These are phyloP conservation scores for Pyrenophora seminiperda DNA, from an alignment of 2,329 filamentous ascomycete genomes.

Conservation along the genomic window DNA sequence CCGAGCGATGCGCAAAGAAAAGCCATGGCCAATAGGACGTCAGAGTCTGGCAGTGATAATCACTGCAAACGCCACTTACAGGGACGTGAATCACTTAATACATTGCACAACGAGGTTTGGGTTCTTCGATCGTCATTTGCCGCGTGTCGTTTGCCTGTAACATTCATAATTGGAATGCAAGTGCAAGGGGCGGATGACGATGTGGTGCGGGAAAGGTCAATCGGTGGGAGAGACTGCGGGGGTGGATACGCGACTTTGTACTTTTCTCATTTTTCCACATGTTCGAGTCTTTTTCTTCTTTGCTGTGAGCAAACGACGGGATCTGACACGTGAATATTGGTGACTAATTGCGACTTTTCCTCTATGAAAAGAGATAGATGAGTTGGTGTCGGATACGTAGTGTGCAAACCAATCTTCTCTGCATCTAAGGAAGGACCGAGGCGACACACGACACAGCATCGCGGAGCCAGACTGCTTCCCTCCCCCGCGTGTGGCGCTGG, in stretches of 20 bases:
- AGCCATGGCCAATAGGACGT: slow-evolving; percentile 13
- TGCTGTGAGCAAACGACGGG: not conserved
- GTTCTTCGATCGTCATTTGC: slow-evolving; percentile 12
- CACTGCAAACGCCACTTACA: not conserved
- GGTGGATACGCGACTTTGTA: slow-evolving; percentile 4
- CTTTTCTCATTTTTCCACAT: too few species aligned
- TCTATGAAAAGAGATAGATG: too few species aligned
- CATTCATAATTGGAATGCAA: too few species aligned
- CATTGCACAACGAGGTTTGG: too few species aligned
- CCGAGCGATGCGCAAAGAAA: not conserved
- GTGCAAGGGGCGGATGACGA: not conserved
- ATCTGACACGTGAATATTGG: too few species aligned
- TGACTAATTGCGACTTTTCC: too few species aligned
- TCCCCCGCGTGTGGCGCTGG: not conserved
- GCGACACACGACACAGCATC: too few species aligned
- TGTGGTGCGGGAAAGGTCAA: not conserved
- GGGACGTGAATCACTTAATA: not conserved
- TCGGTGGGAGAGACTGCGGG: not conserved
- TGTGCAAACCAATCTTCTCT: too few species aligned
- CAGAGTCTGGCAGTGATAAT: slow-evolving; percentile 4
- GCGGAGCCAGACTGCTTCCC: too few species aligned
- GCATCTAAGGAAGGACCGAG: too few species aligned
- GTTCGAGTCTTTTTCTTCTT: not conserved
- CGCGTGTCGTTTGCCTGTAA: too few species aligned
- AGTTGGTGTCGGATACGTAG: too few species aligned